These are phyloP conservation scores for Candida ascalaphidarum DNA, from an alignment of 805 yeast species.

Conservation along the genomic window DNA sequence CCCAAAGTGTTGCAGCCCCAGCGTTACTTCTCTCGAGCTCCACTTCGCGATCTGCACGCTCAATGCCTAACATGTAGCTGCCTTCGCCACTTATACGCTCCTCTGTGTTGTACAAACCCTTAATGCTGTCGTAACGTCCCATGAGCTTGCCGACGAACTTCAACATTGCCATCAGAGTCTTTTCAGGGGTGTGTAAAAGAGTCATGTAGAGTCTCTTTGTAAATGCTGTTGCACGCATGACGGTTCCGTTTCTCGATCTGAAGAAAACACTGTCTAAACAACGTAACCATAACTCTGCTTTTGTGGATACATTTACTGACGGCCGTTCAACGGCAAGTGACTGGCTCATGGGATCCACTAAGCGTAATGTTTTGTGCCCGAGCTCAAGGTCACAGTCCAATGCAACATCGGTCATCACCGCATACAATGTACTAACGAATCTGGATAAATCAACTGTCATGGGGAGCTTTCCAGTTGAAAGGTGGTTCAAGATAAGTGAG, in stretches of 20 bases:
- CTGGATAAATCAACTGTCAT: constrained; percentile 63
- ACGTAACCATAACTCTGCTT: constrained; percentile 72
- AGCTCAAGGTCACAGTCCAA: constrained; percentile 81
- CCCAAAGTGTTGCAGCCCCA: constrained; percentile 90
- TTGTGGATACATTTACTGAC: constrained; percentile 79
- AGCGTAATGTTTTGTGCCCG: constrained; percentile 69
- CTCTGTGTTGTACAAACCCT: constrained; percentile 77
- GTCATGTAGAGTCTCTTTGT: constrained; percentile 69
- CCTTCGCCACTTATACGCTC: constrained; percentile 82
- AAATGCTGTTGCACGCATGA: constrained; percentile 67
- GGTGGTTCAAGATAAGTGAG: constrained; percentile 71
- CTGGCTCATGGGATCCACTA: constrained; percentile 63
- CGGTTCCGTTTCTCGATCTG: constrained; percentile 60
- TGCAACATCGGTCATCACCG: constrained; percentile 57
- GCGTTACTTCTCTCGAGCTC: constrained; percentile 73
- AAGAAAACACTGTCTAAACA: constrained; percentile 78
- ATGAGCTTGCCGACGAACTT: constrained; percentile 72
- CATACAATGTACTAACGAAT: constrained; percentile 70
- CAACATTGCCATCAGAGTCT: constrained; percentile 68
- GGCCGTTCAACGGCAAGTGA: constrained; percentile 41
- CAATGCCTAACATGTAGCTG: constrained; percentile 47
- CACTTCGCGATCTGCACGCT: constrained; percentile 31
- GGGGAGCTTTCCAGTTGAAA: constrained; percentile 48
- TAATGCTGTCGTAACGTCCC: constrained; percentile 61
- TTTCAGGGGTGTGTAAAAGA: constrained; percentile 75